These are phyloP conservation scores for Coelastrella sp. DNA, from an alignment of 139 green algal genomes.

Conservation along the genomic window DNA sequence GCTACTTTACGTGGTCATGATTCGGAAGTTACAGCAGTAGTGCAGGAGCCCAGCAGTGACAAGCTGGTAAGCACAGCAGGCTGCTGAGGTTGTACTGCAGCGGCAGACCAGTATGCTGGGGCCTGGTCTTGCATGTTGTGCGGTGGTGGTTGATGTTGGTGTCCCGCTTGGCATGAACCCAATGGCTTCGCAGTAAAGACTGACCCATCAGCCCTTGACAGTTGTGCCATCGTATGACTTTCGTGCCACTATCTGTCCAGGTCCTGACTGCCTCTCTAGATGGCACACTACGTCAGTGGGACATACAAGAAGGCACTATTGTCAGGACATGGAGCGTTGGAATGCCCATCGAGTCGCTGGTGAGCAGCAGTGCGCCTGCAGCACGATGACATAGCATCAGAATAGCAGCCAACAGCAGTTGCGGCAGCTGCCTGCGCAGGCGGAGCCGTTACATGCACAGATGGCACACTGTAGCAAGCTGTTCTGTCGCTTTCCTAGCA, in stretches of 20 bases:
- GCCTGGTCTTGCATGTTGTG: neutral
- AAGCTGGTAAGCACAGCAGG: slow-evolving; percentile 46
- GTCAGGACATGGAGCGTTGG: slow-evolving; percentile 48
- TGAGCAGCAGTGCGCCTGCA: slow-evolving; percentile 15
- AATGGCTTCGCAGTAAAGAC: no score
- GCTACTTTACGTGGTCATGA: slow-evolving; percentile 56
- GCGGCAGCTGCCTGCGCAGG: no score
- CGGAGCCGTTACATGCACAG: no score
- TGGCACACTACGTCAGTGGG: slow-evolving; percentile 88
- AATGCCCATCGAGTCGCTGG: slow-evolving; percentile 57
- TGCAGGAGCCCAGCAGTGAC: slow-evolving; percentile 50
- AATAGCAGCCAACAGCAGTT: no score
- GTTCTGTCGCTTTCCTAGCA: no score
- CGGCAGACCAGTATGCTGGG: neutral
- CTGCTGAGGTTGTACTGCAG: neutral
- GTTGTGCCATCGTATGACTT: no score
- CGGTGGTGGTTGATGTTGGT: neutral
- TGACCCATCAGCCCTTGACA: no score
- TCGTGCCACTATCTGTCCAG: neutral
- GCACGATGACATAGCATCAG: no score
- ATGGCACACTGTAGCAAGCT: no score
- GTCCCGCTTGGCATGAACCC: neutral
- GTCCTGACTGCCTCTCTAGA: slow-evolving; percentile 78
- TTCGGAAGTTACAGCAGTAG: slow-evolving; percentile 63
- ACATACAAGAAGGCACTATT: slow-evolving; percentile 78